phyloP scores from a whole-genome alignment of 345 rosid species.

The Orychophragmus violaceus region DNA sequence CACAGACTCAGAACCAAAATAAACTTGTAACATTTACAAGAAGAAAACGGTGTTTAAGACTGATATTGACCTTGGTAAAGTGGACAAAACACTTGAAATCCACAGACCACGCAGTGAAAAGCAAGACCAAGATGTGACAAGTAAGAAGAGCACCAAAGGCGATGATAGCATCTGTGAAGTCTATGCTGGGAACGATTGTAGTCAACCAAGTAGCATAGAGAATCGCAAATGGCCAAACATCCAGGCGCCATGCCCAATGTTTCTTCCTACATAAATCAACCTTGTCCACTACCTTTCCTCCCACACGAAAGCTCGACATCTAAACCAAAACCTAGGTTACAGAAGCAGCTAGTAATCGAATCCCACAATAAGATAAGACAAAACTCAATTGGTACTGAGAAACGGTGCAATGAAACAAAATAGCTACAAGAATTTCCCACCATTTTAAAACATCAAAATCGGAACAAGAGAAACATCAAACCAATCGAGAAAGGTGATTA shows the following conservation, averaged over 20 bases:
- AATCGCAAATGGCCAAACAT: conserved; percentile 81
- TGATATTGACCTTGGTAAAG: conserved; percentile 46
- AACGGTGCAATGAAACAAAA: not conserved
- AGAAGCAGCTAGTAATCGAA: not conserved
- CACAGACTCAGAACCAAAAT: not conserved
- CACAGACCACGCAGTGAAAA: conserved; percentile 92
- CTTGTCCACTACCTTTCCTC: conserved; percentile 88
- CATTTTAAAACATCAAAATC: not conserved
- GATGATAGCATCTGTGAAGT: conserved; percentile 64
- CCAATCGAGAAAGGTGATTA: not conserved
- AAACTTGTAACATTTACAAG: not conserved
- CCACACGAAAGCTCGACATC: conserved; percentile 69
- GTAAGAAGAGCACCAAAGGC: conserved; percentile 65
- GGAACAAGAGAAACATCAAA: not conserved
- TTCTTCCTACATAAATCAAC: conserved; percentile 81
- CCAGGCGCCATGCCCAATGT: conserved; percentile 66
- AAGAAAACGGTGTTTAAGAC: not conserved
- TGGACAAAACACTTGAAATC: conserved; percentile 86
- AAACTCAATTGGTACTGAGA: not conserved
- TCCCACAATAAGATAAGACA: not conserved
- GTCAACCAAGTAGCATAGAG: conserved; percentile 54
- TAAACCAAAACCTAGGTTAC: not conserved
- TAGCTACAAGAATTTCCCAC: not conserved
- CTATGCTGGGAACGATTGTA: conserved; percentile 60
- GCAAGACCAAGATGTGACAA: conserved; percentile 63